phyloP scores from a whole-genome alignment of 208 protist species.

The Novymonas esmeraldas region DNA sequence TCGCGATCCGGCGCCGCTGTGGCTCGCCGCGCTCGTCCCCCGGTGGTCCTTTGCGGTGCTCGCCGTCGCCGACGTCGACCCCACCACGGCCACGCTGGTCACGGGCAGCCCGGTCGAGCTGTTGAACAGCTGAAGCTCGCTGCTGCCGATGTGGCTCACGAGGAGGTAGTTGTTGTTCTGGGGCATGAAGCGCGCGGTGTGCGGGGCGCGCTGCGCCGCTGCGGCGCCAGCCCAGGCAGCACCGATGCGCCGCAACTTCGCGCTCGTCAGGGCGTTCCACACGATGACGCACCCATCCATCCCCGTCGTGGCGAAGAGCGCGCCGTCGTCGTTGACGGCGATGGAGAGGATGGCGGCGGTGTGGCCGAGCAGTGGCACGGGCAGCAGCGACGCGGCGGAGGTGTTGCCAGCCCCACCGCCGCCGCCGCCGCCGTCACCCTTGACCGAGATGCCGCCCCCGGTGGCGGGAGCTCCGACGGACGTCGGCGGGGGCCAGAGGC shows the following conservation, averaged over 20 bases:
- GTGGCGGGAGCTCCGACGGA: background rate
- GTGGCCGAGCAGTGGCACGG: constrained; percentile 39
- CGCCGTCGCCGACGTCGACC: background rate
- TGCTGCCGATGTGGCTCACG: constrained; percentile 46
- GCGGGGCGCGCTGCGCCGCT: constrained; percentile 23
- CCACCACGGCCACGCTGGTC: constrained; percentile 25
- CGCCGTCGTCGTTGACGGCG: constrained; percentile 58
- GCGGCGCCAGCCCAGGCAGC: constrained; percentile 9
- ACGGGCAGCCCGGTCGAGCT: constrained; percentile 69
- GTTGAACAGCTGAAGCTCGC: constrained; percentile 62
- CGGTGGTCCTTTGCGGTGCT: constrained; percentile 1
- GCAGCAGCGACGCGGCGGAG: constrained; percentile 11
- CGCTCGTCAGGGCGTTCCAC: constrained; percentile 45
- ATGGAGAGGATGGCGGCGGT: constrained; percentile 50
- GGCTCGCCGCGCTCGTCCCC: background rate
- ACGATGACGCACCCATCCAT: constrained; percentile 58
- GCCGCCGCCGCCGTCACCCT: background rate
- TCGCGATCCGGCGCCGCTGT: background rate
- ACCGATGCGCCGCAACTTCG: constrained; percentile 59
- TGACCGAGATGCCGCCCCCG: background rate
- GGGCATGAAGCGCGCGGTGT: constrained; percentile 58
- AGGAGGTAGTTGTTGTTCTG: constrained; percentile 81
- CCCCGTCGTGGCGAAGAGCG: constrained; percentile 47
- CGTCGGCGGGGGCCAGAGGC: constrained; percentile 26
- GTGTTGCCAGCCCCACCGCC: background rate